Percentiles rank a stretch among this genome's conserved stretches.
phyloP scores from a whole-genome alignment of 108 stramenopile genomes.

The Chaetoceros muelleri region DNA sequence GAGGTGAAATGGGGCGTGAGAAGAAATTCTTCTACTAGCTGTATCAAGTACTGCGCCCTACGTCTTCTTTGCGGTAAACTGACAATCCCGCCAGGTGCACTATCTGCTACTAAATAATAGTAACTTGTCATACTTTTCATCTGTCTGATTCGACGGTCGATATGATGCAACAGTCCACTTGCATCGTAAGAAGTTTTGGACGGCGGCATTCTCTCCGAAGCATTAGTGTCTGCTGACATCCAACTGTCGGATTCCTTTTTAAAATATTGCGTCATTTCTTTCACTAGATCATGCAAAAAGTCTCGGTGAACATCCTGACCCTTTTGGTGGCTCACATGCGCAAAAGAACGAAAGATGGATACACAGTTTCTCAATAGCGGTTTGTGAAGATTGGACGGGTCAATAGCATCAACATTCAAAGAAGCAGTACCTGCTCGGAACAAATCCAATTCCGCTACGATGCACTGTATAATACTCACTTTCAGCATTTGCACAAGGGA shows the following conservation, averaged over 20 bases:
- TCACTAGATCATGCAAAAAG: not conserved
- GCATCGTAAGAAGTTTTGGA: not conserved
- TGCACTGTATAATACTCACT: not conserved
- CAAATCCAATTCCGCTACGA: not conserved
- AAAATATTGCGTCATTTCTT: not conserved
- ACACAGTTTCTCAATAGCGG: not conserved
- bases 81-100: constrained; percentile 2
- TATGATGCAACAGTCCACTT: constrained; percentile 3
- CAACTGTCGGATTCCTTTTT: not conserved
- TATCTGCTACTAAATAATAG: not conserved
- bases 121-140: not conserved
- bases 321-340: not conserved
- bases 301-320: not conserved
- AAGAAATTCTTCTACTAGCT: constrained; percentile 23
- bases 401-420: not conserved
- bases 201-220: not conserved
- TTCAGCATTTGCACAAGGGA: not conserved
- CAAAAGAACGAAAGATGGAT: not conserved
- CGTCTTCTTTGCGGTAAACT: constrained; percentile 22
- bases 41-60: constrained; percentile 22
- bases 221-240: not conserved
- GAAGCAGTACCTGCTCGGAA: not conserved
- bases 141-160: constrained; percentile 15
- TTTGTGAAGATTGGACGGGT: not conserved
- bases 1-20: constrained; percentile 18